A percentile compares a stretch with the other conserved stretches of the same genome.
Evolutionary conservation across 495 filamentous ascomycete species (phyloP).

Genomic region (Xylaria castorea): DNA sequence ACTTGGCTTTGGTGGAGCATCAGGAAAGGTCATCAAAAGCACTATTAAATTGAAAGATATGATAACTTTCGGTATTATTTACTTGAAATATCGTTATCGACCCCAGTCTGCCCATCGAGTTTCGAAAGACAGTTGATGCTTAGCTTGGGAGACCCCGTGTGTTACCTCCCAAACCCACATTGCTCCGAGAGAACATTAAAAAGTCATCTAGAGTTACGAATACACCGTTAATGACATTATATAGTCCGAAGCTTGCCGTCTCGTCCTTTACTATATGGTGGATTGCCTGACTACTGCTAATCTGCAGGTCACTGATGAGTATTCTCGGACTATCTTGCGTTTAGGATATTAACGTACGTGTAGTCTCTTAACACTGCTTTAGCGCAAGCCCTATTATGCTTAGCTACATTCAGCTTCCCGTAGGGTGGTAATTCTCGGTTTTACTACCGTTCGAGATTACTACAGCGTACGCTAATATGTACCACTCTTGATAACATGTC

Average conservation of each 20-base stretch:
- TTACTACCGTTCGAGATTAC: background rate
- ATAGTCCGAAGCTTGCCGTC: background rate
- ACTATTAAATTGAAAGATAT: background rate
- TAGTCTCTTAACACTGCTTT: background rate
- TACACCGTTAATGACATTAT: background rate
- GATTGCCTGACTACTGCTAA: background rate
- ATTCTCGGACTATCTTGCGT: background rate
- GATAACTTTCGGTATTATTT: constrained; percentile 2
- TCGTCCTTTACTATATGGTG: background rate
- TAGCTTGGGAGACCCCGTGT: background rate
- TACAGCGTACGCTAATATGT: background rate
- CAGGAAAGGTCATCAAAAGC: background rate
- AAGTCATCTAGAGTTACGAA: background rate
- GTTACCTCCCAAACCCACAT: background rate
- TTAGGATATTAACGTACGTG: background rate
- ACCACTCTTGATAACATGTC: background rate
- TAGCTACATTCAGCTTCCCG: background rate
- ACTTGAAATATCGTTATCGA: background rate
- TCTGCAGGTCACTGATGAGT: background rate
- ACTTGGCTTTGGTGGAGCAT: constrained; percentile 5
- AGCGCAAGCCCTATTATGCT: background rate
- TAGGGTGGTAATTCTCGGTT: background rate
- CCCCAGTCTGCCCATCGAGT: background rate
- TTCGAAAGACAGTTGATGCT: background rate
- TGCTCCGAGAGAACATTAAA: background rate